phyloP scores from a whole-genome alignment of 305 asterid species.

The Euphrasia arctica region DNA sequence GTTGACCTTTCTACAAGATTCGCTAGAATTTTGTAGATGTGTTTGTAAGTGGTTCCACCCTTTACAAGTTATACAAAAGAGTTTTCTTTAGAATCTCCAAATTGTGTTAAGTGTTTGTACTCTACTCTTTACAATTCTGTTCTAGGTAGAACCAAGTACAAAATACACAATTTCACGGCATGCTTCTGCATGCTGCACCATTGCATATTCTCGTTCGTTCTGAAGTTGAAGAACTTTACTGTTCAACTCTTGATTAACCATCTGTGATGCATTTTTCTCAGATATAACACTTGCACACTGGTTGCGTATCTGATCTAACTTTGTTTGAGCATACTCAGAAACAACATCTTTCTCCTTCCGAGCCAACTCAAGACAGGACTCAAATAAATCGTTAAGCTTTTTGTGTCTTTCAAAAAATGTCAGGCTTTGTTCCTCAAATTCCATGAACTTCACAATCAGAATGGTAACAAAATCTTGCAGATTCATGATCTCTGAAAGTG shows the following conservation, averaged over 20 bases:
- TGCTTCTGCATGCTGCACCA: slow-evolving; percentile 97
- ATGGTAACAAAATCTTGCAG: slow-evolving; percentile 61
- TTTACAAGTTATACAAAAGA: too few species aligned
- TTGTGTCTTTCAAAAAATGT: slow-evolving; percentile 53
- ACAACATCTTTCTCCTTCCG: slow-evolving; percentile 68
- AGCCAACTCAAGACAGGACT: slow-evolving; percentile 58
- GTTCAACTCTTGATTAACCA: slow-evolving; percentile 60
- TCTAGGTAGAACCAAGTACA: too few species aligned
- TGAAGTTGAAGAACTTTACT: slow-evolving; percentile 68
- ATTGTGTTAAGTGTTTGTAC: slow-evolving; percentile 40
- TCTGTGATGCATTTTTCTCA: slow-evolving; percentile 62
- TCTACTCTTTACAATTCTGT: too few species aligned
- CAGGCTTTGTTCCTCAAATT: slow-evolving; percentile 75
- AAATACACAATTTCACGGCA: slow-evolving; percentile 47
- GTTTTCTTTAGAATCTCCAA: too few species aligned
- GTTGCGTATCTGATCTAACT: slow-evolving; percentile 58
- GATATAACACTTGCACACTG: slow-evolving; percentile 40
- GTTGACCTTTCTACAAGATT: too few species aligned
- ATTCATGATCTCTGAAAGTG: slow-evolving; percentile 55
- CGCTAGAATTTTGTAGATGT: too few species aligned
- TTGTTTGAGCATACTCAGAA: slow-evolving; percentile 56
- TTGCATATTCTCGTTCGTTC: slow-evolving; percentile 76
- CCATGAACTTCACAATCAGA: slow-evolving; percentile 56
- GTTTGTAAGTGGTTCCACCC: too few species aligned
- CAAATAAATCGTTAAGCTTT: slow-evolving; percentile 63